Evolutionary conservation across 2,329 filamentous ascomycete genomes (phyloP), one percentile per base, ranked within the genome.

Genomic region (Fusarium sp.): DNA sequence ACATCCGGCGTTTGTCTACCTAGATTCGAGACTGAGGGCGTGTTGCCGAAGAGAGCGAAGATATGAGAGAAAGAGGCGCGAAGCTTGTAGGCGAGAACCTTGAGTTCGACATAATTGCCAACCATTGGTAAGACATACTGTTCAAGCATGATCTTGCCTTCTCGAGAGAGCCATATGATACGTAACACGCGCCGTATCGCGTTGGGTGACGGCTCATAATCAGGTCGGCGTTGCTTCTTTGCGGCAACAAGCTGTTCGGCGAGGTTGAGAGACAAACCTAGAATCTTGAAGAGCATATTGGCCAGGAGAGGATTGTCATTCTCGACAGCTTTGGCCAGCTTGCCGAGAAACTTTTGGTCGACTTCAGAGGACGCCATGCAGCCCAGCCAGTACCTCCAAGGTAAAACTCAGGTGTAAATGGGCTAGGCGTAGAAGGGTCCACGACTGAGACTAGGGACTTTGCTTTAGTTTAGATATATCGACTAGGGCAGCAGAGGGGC

Each of bases 41-140:
- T 89, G 80, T 98, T 98, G 82, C 98, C 93, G 77, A 98, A 98
- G 15, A 98, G 87, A 55, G 97, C 96, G 78, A 97, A 97, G 70
- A 99, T 93, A 81, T 99, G 95, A 74, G 97, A 96, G 77, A 98
- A 97, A 21, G 93, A 97, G 18, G 96, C 96, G 63, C 93, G 91
- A 16, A 99, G 86, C 80, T 98, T 99, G 78, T 93, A 93, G 21
- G 93, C 91, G 68, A 99, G 86, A 43, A 98, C 94, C 76, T 94
- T 94, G 59, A 97, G 89, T 78, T 97, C 94, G 75, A 85, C 89
- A 80, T 90, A 93, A 75, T 88, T 91, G 71, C 86, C 90, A 57
- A 93, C 92, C 87, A 91, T 93, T 41, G 95, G 96, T 21, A 98
- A 83, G 46, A 99, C 90, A 77, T 95, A 96, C 76, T 91, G 87